A percentile compares a stretch with the other conserved stretches of the same genome.
Conservation (phyloP, 2,329 filamentous ascomycete genomes). For the Corynespora cassiicola region DNA sequence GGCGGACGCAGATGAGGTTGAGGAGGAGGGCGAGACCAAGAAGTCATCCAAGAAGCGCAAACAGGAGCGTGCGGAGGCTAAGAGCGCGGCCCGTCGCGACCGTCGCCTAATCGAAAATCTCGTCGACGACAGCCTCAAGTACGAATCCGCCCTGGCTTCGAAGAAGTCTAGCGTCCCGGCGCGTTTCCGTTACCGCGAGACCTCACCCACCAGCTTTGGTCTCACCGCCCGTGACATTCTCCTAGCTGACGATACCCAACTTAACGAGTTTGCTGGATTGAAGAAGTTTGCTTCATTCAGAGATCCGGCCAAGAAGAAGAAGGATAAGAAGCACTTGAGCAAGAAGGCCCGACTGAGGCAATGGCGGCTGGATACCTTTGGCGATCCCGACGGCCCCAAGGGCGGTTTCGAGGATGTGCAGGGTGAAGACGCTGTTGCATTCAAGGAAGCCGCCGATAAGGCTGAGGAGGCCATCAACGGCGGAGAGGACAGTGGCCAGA, state of each 20-base stretch:
- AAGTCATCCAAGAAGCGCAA: constrained; percentile 56
- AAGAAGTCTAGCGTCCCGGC: constrained; percentile 58
- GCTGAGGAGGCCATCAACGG: constrained; percentile 45
- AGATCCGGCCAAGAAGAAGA: constrained; percentile 85
- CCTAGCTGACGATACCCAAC: constrained; percentile 80
- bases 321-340: constrained; percentile 84
- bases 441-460: constrained; percentile 29
- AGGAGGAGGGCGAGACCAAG: constrained; percentile 39
- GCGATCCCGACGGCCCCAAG: constrained; percentile 61
- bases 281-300: constrained; percentile 95
- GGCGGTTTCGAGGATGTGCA: constrained; percentile 48
- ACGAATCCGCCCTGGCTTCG: constrained; percentile 68
- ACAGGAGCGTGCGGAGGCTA: constrained; percentile 58
- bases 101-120: constrained; percentile 84
- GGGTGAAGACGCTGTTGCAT: constrained; percentile 26
- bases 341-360: constrained; percentile 92
- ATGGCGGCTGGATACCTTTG: constrained; percentile 78
- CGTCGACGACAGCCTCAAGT: constrained; percentile 80
- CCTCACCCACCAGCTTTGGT: constrained; percentile 87
- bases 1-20: constrained; percentile 57
- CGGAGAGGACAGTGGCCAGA: constrained; percentile 22
- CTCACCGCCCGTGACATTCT: constrained; percentile 91
- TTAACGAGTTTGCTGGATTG: constrained; percentile 90
- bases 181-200: constrained; percentile 90
- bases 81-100: constrained; percentile 80